Evolutionary conservation across 148 eudicot species (phyloP), one percentile per base, ranked within the genome.

Genomic region (Rhododendron ferrugineum): DNA sequence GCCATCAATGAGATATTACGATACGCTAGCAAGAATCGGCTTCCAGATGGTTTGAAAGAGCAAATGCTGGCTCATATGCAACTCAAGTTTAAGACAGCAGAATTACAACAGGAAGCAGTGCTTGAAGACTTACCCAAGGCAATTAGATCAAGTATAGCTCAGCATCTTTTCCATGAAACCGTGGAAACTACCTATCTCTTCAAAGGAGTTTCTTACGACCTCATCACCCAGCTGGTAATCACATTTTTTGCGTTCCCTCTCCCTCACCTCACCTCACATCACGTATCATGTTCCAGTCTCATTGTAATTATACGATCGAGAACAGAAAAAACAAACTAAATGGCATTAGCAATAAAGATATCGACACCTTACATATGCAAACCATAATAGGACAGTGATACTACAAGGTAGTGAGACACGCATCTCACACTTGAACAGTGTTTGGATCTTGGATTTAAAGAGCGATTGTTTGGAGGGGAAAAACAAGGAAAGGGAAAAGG

Each of bases 61-160:
- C 94, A 92, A 87, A 90, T 92, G 92, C 87, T 92, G 79, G 91
- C 94, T 88, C 91, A 92, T 74, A 82, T 88, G 86, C 89, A 90
- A 76, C 91, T 92, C 40, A 92, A 89, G 78, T 92, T 90, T 88
- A 92, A 83, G 86, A 92, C 94, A 54, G 91, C 91, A 47, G 94
- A 89, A 84, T 85, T 92, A 68, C 91, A 92, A 84, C 94, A 92
- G 85, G 92, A 92, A 87, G 90, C 89, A 86, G 91, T 90, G 49
- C 88, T 90, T 68, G 85, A 89, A 84, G 91, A 87, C 86, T 64
- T 92, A n/a, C 94, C 94, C 4, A 92, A 92, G 87, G 92, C 94
- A 28, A 92, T 92, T 56, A 87, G 94, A 89, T 88, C 94, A 47
- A 87, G 94, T 82, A 90, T 92, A 32, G 85, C 92, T 22, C 92